Evolutionary conservation across 2,329 filamentous ascomycete genomes (phyloP).

Genomic region (Trichophaea hybrida): DNA sequence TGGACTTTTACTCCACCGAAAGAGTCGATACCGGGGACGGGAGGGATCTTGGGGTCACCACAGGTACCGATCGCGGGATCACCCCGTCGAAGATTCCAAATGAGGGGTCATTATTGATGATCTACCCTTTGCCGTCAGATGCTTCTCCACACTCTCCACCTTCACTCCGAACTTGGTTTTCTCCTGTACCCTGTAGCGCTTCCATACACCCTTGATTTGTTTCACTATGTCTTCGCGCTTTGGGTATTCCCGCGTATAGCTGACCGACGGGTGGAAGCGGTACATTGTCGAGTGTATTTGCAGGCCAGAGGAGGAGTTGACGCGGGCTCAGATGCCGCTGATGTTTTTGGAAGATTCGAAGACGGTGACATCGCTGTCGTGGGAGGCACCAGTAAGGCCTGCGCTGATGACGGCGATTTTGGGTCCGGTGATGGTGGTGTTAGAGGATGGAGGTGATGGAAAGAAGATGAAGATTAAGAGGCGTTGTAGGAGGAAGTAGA

Average conservation of each 20-base stretch:
- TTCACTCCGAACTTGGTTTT: conserved; percentile 58
- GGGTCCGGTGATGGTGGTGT: conserved; percentile 44
- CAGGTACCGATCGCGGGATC: conserved; percentile 66
- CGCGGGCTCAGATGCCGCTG: conserved; percentile 70
- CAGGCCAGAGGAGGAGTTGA: conserved; percentile 68
- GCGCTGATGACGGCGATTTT: conserved; percentile 56
- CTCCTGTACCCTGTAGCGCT: conserved; percentile 54
- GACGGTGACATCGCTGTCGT: conserved; percentile 68
- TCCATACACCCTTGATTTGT: conserved; percentile 59
- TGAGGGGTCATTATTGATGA: conserved; percentile 52
- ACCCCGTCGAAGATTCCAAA: conserved; percentile 65
- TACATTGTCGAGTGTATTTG: conserved; percentile 83
- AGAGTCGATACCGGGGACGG: conserved; percentile 52
- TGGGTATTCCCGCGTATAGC: conserved; percentile 64
- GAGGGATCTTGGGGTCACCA: conserved; percentile 59
- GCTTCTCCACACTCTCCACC: conserved; percentile 58
- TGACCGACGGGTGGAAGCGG: conserved; percentile 66
- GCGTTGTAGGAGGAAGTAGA: conserved; percentile 53
- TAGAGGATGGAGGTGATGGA: conserved; percentile 50
- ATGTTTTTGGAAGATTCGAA: conserved; percentile 59
- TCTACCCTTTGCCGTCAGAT: conserved; percentile 47
- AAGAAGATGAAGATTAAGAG: conserved; percentile 51
- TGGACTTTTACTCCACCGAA: conserved; percentile 63
- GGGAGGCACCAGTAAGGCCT: conserved; percentile 61
- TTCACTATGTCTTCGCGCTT: conserved; percentile 58